phyloP scores from a whole-genome alignment of 2,329 filamentous ascomycete genomes.

The Zymoseptoria ardabiliae region DNA sequence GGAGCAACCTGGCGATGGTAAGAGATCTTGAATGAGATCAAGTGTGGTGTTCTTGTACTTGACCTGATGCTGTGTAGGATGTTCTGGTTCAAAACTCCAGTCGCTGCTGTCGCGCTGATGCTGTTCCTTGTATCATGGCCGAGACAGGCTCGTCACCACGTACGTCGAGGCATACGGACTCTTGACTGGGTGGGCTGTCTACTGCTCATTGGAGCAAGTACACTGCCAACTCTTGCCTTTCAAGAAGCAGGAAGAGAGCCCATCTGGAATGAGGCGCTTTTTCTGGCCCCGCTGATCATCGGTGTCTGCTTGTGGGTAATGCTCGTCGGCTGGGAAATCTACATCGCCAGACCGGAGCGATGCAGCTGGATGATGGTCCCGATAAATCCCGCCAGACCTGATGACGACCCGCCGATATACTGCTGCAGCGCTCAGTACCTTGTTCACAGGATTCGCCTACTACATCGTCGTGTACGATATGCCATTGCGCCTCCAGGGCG shows the following conservation, averaged over 20 bases:
- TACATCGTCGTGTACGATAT: conserved; percentile 16
- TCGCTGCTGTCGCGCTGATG: conserved; percentile 41
- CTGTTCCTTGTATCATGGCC: conserved; percentile 49
- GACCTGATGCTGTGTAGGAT: not conserved
- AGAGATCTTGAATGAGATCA: not conserved
- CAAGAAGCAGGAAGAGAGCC: not conserved
- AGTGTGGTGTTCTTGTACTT: not conserved
- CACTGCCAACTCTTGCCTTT: not conserved
- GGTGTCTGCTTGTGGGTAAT: not conserved
- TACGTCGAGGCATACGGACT: not conserved
- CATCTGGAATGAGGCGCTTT: not conserved
- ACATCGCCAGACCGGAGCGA: not conserved
- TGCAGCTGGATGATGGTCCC: not conserved
- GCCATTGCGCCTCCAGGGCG: conserved; percentile 18
- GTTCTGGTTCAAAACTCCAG: conserved; percentile 46
- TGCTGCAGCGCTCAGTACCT: not conserved
- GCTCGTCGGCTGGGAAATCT: not conserved
- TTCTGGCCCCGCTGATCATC: not conserved
- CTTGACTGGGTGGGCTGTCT: not conserved
- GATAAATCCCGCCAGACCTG: not conserved
- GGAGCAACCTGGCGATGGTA: not conserved
- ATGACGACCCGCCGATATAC: not conserved
- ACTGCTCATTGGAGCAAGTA: not conserved
- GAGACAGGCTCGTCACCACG: not conserved
- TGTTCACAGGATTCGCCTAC: conserved; percentile 17